Evolutionary conservation across 164 flowering plant genomes (phyloP), one percentile per base, ranked within the genome.

Genomic region (Tetrastigma voinierianum): DNA sequence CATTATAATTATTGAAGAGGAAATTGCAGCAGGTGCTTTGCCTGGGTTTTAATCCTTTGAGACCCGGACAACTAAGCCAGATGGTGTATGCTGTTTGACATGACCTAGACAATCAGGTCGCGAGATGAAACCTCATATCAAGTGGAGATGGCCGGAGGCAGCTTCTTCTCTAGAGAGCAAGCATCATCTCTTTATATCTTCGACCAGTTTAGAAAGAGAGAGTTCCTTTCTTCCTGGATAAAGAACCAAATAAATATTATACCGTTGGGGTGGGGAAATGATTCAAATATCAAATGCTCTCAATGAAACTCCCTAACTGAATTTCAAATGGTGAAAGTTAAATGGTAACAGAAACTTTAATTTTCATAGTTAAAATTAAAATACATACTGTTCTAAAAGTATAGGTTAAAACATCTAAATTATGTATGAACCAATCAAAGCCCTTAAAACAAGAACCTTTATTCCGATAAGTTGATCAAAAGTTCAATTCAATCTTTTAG

Each of bases 101-200:
- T 81, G 84, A 65, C 99, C 99, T 97, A 89, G 45, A 98, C 98
- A 63, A 92, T 88, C 53, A 92, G 77, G 78, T 95, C 98, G 18
- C 98, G 87, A 17, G 79, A 79, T 95, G 99, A 84, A 92, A 95
- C 75, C 98, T 87, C 82, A 89, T 89, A 73, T 92, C 98, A 53
- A 95, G 90, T 12, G 83, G 84, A 73, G 99, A 92, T 40, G 81
- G 66, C 17, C 91, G 78, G 19, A 95, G 83, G 25, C 82, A n/a
- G 84, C 83, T 83, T 90, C 81, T 86, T 88, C 84, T 95, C 98
- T 70, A 95, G 66, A 57, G 74, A 23, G 97, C 84, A 85, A 92
- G 58, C 86, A 86, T 73, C 97, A 95, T 95, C 80, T 95, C 97
- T 72, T 88, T 95, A 82, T 88, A 88, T 73, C 79, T 87, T 72